A percentile compares a stretch with the other conserved stretches of the same genome.
Evolutionary conservation across 257 asterid species (phyloP).

Genomic region (Lantana camara): DNA sequence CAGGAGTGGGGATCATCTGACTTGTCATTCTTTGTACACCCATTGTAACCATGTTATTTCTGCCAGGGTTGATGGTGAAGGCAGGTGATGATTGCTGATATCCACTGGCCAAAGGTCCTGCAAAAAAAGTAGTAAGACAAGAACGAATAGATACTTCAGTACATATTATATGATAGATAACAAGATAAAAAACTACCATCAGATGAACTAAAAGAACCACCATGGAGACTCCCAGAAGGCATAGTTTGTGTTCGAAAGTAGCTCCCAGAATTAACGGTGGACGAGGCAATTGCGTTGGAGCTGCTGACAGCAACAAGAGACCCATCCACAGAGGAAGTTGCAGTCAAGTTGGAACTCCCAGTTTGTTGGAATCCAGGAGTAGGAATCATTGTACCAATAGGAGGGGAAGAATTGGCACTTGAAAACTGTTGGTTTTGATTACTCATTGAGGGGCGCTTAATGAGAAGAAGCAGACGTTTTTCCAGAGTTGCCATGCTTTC

Average conservation of each 20-base stretch:
- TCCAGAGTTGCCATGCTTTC: conserved; percentile 69
- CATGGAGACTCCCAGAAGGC: conserved; percentile 47
- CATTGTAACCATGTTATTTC: conserved; percentile 57
- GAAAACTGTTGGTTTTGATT: conserved; percentile 71
- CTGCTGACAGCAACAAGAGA: conserved; percentile 49
- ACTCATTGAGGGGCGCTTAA: conserved; percentile 49
- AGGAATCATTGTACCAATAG: conserved; percentile 93
- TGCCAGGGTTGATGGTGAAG: conserved; percentile 59
- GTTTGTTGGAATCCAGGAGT: conserved; percentile 89
- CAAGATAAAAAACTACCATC: conserved; percentile 40
- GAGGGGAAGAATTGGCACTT: conserved; percentile 61
- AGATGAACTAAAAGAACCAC: conserved; percentile 56
- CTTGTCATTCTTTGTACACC: conserved; percentile 74
- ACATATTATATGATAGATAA: conserved; percentile 21
- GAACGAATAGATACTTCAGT: conserved; percentile 18
- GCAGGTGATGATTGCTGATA: conserved; percentile 69
- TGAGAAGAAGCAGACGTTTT: conserved; percentile 60
- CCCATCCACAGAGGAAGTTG: conserved; percentile 59
- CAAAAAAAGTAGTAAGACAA: conserved; percentile 36
- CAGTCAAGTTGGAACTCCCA: conserved; percentile 57
- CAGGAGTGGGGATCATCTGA: conserved; percentile 99
- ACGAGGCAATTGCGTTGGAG: conserved; percentile 53
- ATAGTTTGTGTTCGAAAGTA: conserved; percentile 60
- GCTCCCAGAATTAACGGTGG: conserved; percentile 61
- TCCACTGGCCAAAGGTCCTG: conserved; percentile 73